A percentile compares a stretch with the other conserved stretches of the same genome.
Conservation (phyloP, 108 stramenopile genomes). For the Mayamaea pseudoterrestris region DNA sequence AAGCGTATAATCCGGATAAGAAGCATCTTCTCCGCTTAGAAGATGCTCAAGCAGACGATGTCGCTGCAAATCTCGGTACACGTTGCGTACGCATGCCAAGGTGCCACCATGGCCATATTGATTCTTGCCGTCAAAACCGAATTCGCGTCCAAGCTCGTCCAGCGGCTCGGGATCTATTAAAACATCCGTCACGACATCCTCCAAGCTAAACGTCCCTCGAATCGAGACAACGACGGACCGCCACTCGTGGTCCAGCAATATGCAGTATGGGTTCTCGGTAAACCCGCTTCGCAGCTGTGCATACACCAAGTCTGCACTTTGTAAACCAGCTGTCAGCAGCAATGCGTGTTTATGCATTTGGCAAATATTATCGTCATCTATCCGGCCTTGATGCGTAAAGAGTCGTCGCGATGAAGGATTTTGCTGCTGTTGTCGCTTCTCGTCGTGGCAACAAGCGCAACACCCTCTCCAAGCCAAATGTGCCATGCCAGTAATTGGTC, state of each 20-base stretch:
- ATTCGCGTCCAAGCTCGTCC: slow-evolving; percentile 58
- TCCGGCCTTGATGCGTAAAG: background rate
- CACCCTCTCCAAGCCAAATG: slow-evolving; percentile 19
- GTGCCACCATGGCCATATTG: slow-evolving; percentile 86
- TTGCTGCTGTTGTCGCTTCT: background rate
- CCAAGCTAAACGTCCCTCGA: slow-evolving; percentile 88
- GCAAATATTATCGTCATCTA: slow-evolving; percentile 54
- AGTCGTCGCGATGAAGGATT: background rate
- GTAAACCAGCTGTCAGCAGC: slow-evolving; percentile 53
- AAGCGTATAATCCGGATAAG: slow-evolving; percentile 60
- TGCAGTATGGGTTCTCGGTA: slow-evolving; percentile 80
- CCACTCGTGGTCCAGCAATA: slow-evolving; percentile 82
- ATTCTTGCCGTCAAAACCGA: slow-evolving; percentile 51
- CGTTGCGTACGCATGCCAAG: slow-evolving; percentile 60
- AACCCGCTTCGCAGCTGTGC: slow-evolving; percentile 74
- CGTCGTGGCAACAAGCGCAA: slow-evolving; percentile 3
- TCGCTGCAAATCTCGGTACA: slow-evolving; percentile 59
- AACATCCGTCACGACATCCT: slow-evolving; percentile 92
- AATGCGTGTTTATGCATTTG: slow-evolving; percentile 60
- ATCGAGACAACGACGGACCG: slow-evolving; percentile 81
- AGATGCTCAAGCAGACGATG: slow-evolving; percentile 55
- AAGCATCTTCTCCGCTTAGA: slow-evolving; percentile 32
- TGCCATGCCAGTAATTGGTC: slow-evolving; percentile 62
- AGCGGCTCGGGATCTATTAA: slow-evolving; percentile 72
- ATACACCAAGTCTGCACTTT: slow-evolving; percentile 73